Evolutionary conservation across 2,329 filamentous ascomycete species (phyloP), one percentile per base, ranked within the genome.

Genomic region (Daldinia eschscholtzii): DNA sequence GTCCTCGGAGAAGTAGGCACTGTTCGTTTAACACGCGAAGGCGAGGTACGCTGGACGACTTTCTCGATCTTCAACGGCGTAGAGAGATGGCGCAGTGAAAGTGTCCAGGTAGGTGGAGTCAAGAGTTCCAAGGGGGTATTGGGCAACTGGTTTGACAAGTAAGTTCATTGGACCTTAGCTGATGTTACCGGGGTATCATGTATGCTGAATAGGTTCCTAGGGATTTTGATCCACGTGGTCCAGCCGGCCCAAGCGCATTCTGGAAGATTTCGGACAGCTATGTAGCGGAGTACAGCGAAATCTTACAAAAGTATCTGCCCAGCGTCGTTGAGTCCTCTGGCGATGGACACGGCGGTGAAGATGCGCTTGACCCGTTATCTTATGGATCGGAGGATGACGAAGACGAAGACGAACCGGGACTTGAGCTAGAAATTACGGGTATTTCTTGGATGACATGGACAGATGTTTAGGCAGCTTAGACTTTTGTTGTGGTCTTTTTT

Each of bases 81-180:
- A 71, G 89, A 92, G 74, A 83, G 91, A 23, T 94, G 92, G 92
- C 86, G 88, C n/a, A 92, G 89, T 74, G 92, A 95, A 80, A 88
- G 91, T 7, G 83, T 94, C 5, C 92, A 95, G 78, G 79, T 94
- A 4, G 92, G 92, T 10, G 92, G 92, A 0, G 74, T 88, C 1
- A 80, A 82, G 56, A 90, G 89, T 5, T 88, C 86, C 6, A 84
- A 91, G 6, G 92, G 92, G 0, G 88, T 93, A 0, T 76, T 93
- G 1, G 92, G 92, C 0, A 90, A 88, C 58, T 95, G 92, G 92
- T 94, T 93, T 74, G 91, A 93, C 74, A 90, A 89, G 88, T 89
- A 81, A 68, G 82, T 75, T 28, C 1, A 28, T 10, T 5, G 10
- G 12, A 37, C 15, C 26, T 33, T 52, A 42, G 23, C 42, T 61